Conservation (phyloP, 495 filamentous ascomycete species). For the Clohesyomyces aquaticus region DNA sequence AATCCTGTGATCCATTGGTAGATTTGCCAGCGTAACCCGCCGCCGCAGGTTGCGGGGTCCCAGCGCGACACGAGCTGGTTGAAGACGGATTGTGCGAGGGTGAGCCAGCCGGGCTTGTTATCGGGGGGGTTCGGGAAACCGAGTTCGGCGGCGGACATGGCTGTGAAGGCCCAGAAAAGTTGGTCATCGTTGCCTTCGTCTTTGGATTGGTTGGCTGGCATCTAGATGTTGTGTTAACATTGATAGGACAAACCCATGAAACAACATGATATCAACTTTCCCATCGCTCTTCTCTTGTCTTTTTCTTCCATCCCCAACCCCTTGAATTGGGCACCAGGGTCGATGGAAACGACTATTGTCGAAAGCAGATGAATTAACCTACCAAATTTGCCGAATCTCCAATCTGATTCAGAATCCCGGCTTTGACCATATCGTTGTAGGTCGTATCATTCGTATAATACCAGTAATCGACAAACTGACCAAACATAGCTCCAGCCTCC, state of each 20-base stretch:
- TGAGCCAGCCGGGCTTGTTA: slow-evolving; percentile 39
- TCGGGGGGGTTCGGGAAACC: slow-evolving; percentile 33
- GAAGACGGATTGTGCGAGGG: slow-evolving; percentile 41
- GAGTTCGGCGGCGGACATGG: slow-evolving; percentile 44
- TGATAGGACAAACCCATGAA: no score
- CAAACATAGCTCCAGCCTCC: slow-evolving; percentile 77
- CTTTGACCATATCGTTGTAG: slow-evolving; percentile 70
- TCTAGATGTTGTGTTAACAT: no score
- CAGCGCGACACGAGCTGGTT: slow-evolving; percentile 57
- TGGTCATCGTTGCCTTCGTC: slow-evolving; percentile 46
- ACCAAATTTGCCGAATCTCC: slow-evolving; percentile 65
- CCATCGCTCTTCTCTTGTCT: no score
- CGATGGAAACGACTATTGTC: no score
- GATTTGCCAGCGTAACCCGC: slow-evolving; percentile 85
- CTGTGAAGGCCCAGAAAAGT: slow-evolving; percentile 43
- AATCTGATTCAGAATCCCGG: slow-evolving; percentile 72
- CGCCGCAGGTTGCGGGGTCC: slow-evolving; percentile 67
- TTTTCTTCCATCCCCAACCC: no score
- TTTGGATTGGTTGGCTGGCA: slow-evolving; percentile 77
- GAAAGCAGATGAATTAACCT: no score
- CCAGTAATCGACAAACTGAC: slow-evolving; percentile 80
- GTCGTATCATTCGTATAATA: slow-evolving; percentile 73
- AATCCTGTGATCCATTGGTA: slow-evolving; percentile 78
- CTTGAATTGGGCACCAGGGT: no score
- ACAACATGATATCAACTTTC: no score